phyloP scores from a whole-genome alignment of 1,139 yeast genomes.

The Waltiozyma sp. region DNA sequence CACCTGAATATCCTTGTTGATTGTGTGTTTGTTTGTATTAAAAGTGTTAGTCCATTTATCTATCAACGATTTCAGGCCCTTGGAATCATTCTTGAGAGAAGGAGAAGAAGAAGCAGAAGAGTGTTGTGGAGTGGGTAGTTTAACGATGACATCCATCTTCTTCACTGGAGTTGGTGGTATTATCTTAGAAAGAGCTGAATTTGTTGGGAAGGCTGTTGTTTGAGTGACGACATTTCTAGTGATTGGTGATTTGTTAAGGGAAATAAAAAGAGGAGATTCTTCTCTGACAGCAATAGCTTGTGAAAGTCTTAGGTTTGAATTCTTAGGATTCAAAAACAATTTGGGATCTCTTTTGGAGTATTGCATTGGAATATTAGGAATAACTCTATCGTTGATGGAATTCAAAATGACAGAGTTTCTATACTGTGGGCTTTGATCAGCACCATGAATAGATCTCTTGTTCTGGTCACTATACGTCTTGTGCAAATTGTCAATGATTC shows the following conservation, averaged over 20 bases:
- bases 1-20: conserved; percentile 14
- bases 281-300: background rate
- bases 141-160: conserved; percentile 35
- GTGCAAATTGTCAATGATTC: conserved; percentile 31
- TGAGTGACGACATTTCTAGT: conserved; percentile 23
- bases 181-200: conserved; percentile 32
- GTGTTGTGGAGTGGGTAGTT: conserved; percentile 7
- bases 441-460: background rate
- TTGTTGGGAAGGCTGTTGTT: conserved; percentile 22
- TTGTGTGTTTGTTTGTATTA: conserved; percentile 7
- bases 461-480: conserved; percentile 21
- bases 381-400: conserved; percentile 2
- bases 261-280: conserved; percentile 9
- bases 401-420: conserved; percentile 17
- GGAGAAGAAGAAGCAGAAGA: background rate
- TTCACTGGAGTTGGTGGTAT: conserved; percentile 63
- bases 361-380: conserved; percentile 4
- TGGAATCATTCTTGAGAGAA: conserved; percentile 8
- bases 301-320: conserved; percentile 14
- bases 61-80: conserved; percentile 13
- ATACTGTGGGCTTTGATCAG: conserved; percentile 7
- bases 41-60: conserved; percentile 18
- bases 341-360: conserved; percentile 10
- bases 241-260: conserved; percentile 16
- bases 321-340: conserved; percentile 14